phyloP scores from a whole-genome alignment of 768 basidiomycete species.

The Imleria badia region DNA sequence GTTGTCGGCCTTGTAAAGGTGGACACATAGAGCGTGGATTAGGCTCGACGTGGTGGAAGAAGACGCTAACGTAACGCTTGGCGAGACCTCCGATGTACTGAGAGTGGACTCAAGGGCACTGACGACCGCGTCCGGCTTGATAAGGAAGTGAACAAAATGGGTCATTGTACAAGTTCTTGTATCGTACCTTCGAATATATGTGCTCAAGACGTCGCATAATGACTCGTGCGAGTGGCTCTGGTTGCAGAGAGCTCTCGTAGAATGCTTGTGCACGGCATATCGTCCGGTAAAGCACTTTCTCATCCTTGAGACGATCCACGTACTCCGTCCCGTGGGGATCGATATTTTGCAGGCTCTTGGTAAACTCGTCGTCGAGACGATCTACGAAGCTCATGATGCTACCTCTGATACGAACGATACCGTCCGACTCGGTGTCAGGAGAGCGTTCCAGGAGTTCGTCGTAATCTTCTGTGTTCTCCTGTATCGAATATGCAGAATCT shows the following conservation, averaged over 20 bases:
- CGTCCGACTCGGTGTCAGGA: slow-evolving; percentile 67
- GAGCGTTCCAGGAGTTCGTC: slow-evolving; percentile 85
- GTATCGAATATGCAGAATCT: slow-evolving; percentile 76
- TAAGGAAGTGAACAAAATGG: slow-evolving; percentile 9
- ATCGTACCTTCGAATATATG: slow-evolving; percentile 90
- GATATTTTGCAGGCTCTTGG: slow-evolving; percentile 94
- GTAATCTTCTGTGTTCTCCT: slow-evolving; percentile 86
- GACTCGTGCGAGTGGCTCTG: slow-evolving; percentile 81
- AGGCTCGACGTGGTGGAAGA: slow-evolving; percentile 66
- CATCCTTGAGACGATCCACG: slow-evolving; percentile 94
- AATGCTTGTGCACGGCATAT: slow-evolving; percentile 91
- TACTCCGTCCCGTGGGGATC: slow-evolving; percentile 99
- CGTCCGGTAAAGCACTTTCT: slow-evolving; percentile 89
- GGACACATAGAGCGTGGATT: slow-evolving; percentile 85
- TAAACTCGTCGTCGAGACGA: slow-evolving; percentile 97
- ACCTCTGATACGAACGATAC: slow-evolving; percentile 85
- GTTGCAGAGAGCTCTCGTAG: slow-evolving; percentile 78
- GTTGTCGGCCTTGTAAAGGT: slow-evolving; percentile 90
- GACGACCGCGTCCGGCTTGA: slow-evolving; percentile 88
- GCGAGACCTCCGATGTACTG: slow-evolving; percentile 55
- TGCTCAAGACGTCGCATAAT: slow-evolving; percentile 96
- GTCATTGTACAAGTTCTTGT: neutral
- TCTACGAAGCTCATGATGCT: slow-evolving; percentile 97
- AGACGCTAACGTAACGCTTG: slow-evolving; percentile 56
- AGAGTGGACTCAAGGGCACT: slow-evolving; percentile 81